Evolutionary conservation across 345 rosid genomes (phyloP).

Genomic region (Murraya koenigii): DNA sequence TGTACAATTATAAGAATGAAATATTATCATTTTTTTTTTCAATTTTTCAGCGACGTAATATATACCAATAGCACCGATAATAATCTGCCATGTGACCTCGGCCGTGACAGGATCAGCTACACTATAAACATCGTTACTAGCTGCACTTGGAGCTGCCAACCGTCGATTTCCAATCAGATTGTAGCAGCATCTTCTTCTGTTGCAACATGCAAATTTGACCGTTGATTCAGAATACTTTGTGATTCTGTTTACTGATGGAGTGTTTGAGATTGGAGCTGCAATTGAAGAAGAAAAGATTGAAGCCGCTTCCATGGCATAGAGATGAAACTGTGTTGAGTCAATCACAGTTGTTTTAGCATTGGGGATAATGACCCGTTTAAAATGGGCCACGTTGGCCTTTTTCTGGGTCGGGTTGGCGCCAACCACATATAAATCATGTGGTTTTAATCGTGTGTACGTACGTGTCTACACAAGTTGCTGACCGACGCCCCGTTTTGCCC

Average conservation of each 20-base stretch:
- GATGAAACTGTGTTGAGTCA: not conserved
- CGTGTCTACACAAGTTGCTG: not conserved
- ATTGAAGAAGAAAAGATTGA: conserved; percentile 27
- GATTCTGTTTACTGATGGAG: conserved; percentile 2
- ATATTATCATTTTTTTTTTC: too few species aligned
- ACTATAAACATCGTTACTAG: conserved; percentile 34
- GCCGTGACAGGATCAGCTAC: conserved; percentile 39
- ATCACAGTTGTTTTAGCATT: not conserved
- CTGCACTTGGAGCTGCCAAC: conserved; percentile 23
- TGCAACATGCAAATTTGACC: conserved; percentile 3
- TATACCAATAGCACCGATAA: conserved; percentile 67
- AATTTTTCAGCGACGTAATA: too few species aligned
- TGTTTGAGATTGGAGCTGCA: conserved; percentile 19
- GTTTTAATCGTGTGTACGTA: not conserved
- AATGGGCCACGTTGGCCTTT: conserved; percentile 36
- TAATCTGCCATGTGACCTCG: conserved; percentile 72
- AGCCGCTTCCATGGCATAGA: conserved; percentile 39
- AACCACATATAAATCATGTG: conserved; percentile 26
- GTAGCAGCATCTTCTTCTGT: conserved; percentile 11
- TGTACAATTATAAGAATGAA: too few species aligned
- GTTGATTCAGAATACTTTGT: conserved; percentile 25
- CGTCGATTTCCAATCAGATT: conserved; percentile 8
- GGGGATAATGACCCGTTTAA: conserved; percentile 18
- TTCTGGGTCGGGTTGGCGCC: conserved; percentile 35
- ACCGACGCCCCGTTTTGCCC: not conserved